Conservation (phyloP, 2,329 filamentous ascomycete genomes). For the Clonostachys byssicola region DNA sequence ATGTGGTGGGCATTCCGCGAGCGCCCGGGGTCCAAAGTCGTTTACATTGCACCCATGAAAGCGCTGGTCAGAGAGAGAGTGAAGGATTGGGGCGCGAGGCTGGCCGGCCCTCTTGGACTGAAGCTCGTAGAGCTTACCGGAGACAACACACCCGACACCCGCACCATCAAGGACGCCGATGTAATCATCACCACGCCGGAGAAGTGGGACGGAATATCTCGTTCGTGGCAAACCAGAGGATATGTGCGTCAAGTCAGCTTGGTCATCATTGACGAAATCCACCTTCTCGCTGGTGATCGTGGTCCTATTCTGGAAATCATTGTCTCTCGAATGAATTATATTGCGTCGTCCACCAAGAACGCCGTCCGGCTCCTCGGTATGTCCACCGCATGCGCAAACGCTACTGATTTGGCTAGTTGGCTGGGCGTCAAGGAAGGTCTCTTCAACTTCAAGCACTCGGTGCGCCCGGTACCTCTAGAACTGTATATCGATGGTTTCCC, state of each 20-base stretch:
- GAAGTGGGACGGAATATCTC: constrained; percentile 99
- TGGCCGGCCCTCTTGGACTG: constrained; percentile 78
- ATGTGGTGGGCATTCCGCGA: constrained; percentile 99
- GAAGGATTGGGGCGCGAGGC: constrained; percentile 83
- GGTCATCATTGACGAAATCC: constrained; percentile 98
- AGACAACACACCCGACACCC: constrained; percentile 96
- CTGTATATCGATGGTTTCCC: constrained; percentile 98
- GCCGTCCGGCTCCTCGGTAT: constrained; percentile 92
- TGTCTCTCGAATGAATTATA: constrained; percentile 94
- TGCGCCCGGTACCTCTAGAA: constrained; percentile 91
- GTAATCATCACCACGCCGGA: constrained; percentile 99
- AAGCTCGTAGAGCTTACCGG: constrained; percentile 92
- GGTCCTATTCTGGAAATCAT: constrained; percentile 98
- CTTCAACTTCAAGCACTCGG: constrained; percentile 97
- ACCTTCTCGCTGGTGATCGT: constrained; percentile 91
- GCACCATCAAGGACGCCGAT: constrained; percentile 91
- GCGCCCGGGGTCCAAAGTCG: constrained; percentile 90
- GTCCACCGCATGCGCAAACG: constrained; percentile 98
- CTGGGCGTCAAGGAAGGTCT: constrained; percentile 91
- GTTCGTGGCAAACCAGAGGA: constrained; percentile 96
- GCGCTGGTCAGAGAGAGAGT: constrained; percentile 94
- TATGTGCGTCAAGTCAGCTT: constrained; percentile 94
- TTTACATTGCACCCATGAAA: constrained; percentile 99
- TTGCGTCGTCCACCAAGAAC: constrained; percentile 87
- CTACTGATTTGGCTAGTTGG: constrained; percentile 92